These are phyloP conservation scores for Cardamine occulta DNA, from an alignment of 345 rosid genomes.

Conservation along the genomic window DNA sequence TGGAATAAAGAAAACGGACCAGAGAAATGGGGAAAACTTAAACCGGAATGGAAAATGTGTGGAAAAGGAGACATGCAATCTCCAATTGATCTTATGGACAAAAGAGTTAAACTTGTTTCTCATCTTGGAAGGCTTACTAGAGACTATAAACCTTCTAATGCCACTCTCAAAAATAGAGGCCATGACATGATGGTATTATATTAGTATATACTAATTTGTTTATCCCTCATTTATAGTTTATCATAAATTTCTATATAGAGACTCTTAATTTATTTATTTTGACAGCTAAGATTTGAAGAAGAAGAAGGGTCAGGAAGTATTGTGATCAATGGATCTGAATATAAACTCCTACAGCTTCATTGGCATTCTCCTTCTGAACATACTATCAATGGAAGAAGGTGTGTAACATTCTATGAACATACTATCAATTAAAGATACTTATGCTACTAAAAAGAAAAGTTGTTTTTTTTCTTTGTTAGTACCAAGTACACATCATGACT, in stretches of 20 bases:
- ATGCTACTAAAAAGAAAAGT: neutral
- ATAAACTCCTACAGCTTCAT: constrained; percentile 64
- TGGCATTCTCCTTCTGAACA: constrained; percentile 95
- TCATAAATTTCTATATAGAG: neutral
- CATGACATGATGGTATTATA: constrained; percentile 77
- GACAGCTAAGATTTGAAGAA: constrained; percentile 50
- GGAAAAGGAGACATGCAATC: constrained; percentile 79
- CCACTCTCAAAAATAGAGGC: constrained; percentile 78
- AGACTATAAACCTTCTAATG: constrained; percentile 56
- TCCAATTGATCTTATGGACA: constrained; percentile 67
- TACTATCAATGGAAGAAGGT: constrained; percentile 70
- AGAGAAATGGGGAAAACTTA: constrained; percentile 67
- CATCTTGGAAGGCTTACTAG: constrained; percentile 56
- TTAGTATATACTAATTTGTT: neutral
- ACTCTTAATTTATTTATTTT: neutral
- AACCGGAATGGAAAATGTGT: constrained; percentile 64
- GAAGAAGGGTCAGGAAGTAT: constrained; percentile 54
- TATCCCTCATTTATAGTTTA: neutral
- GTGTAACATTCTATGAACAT: constrained; percentile 4
- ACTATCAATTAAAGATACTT: neutral
- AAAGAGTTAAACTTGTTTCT: constrained; percentile 59
- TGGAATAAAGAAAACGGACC: constrained; percentile 55
- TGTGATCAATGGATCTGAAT: constrained; percentile 49
- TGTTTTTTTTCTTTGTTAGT: neutral
- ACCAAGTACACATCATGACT: neutral